Conservation (phyloP, 441 rosid genomes). For the Pelargonium myrrhifolium region DNA sequence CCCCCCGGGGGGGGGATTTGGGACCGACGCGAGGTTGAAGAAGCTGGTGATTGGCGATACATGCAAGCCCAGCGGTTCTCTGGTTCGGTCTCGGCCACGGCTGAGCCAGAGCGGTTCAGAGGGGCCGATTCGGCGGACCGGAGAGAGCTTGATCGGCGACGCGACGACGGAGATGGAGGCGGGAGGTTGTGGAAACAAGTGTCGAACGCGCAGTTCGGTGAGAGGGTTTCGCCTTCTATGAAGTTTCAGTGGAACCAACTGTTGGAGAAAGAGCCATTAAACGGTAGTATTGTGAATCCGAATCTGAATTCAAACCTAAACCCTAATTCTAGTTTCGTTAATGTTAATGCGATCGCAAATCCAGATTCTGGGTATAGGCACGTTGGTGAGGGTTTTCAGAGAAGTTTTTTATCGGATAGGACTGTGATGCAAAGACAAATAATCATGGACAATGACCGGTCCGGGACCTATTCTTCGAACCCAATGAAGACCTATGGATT, state of each 20-base stretch:
- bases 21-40: conserved; percentile 8
- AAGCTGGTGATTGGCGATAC: not conserved
- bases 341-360: not conserved
- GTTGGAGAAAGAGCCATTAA: conserved; percentile 12
- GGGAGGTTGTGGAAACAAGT: conserved; percentile 11
- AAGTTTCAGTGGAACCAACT: conserved; percentile 37
- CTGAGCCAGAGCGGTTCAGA: conserved; percentile 10
- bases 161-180: not conserved
- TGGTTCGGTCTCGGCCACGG: not conserved
- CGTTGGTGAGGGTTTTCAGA: conserved; percentile 1
- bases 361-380: not conserved
- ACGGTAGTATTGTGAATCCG: not conserved
- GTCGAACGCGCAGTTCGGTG: not conserved
- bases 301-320: not conserved
- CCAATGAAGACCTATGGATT: conserved; percentile 2
- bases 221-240: conserved; percentile 13
- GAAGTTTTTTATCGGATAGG: conserved; percentile 5
- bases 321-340: not conserved
- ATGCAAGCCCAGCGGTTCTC: not conserved
- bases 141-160: conserved; percentile 7
- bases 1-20: not conserved
- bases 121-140: not conserved
- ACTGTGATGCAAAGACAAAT: conserved; percentile 11
- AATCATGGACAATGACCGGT: conserved; percentile 13
- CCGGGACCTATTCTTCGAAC: conserved; percentile 1